Evolutionary conservation across 2,329 filamentous ascomycete genomes (phyloP), one percentile per base, ranked within the genome.

Genomic region (Fusarium oligoseptatum): DNA sequence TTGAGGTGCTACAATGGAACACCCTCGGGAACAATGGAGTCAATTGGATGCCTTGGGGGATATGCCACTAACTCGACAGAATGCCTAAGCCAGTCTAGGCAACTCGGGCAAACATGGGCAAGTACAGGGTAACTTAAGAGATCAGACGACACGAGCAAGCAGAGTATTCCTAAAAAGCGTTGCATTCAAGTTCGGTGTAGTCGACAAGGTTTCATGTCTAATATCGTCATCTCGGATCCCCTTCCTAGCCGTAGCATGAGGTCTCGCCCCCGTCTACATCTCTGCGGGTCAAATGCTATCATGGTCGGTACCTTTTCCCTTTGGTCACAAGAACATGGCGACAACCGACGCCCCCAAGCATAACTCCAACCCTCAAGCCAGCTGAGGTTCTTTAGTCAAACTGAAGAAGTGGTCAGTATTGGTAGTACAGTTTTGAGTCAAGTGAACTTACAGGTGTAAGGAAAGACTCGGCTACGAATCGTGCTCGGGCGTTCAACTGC

Each of bases 391-490:
- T 68, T 78, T 76, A 83, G 72, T 83, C 82, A 76, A 83, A 83
- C 82, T 83, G 52, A 2, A 22, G 14, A 9, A 12, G 69, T 78
- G 15, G 69, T 78, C 50, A 78, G 71, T 32, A 32, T 32, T 15
- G 12, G 8, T 60, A 17, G 14, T 36, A 15, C 3, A 6, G 3
- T 20, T n/a, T 15, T 41, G 17, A n/a, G 48, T 8, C 27, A 29
- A 29, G 15, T 5, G 3, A 11, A 81, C 87, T 82, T 88, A 97
- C 94, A 70, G 96, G 97, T 82, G 96, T 98, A 84, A 99, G 86
- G 89, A 99, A 99, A 69, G 97, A 98, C 85, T 99, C 97, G 57
- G 97, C 97, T 61, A 99, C 96, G 82, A 98, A 99, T 88, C 97
- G 93, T 83, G 97, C 97, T 85, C 97, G 91, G 66, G 97, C 95